phyloP scores from a whole-genome alignment of 768 basidiomycete species.

The Solioccasus polychromus region DNA sequence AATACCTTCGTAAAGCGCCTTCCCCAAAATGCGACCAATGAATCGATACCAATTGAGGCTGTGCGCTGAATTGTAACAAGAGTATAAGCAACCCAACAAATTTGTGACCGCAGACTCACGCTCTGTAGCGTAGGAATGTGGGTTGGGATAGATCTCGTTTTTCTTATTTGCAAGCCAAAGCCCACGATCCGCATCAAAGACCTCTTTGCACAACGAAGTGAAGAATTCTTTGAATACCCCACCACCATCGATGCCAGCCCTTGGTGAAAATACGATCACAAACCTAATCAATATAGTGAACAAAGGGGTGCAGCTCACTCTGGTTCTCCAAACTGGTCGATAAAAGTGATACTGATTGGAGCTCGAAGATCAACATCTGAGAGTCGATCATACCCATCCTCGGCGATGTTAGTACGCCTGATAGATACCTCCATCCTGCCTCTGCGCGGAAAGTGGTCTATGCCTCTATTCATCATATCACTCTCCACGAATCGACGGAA shows the following conservation, averaged over 20 bases:
- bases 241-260: conserved; percentile 93
- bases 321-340: conserved; percentile 82
- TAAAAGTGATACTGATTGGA: conserved; percentile 86
- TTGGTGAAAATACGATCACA: conserved; percentile 22
- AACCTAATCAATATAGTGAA: background rate
- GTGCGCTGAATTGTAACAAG: conserved; percentile 48
- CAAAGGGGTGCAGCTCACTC: conserved; percentile 53
- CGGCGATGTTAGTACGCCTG: conserved; percentile 72
- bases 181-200: conserved; percentile 91
- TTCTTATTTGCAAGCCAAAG: conserved; percentile 90
- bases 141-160: conserved; percentile 94
- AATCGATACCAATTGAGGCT: conserved; percentile 91
- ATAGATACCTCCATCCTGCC: conserved; percentile 28
- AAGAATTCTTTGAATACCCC: conserved; percentile 98
- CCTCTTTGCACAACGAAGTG: conserved; percentile 89
- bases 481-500: conserved; percentile 81
- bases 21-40: conserved; percentile 91
- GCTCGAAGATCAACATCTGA: conserved; percentile 75
- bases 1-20: conserved; percentile 96
- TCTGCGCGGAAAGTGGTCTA: conserved; percentile 15
- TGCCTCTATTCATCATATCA: conserved; percentile 40
- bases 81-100: background rate
- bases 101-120: conserved; percentile 42
- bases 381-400: conserved; percentile 90
- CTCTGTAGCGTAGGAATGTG: conserved; percentile 88